Percentiles rank a stretch among this genome's conserved stretches.
Conservation (phyloP, 495 filamentous ascomycete species). For the Sporormia fimetaria region DNA sequence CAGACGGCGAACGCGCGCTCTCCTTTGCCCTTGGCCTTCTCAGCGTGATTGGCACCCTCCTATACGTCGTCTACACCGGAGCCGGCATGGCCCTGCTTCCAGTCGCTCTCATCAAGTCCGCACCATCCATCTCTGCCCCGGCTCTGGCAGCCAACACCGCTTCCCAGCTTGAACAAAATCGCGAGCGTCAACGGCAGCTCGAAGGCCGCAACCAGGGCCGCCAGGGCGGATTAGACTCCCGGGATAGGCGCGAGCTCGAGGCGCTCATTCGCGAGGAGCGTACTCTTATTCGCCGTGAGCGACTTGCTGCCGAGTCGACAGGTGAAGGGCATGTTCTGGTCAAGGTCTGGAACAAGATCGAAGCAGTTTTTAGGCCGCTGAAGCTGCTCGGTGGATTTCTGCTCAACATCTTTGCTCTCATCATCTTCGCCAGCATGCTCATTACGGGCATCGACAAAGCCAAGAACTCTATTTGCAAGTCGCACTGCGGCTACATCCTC, state of each 20-base stretch:
- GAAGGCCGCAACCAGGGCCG: slow-evolving; percentile 76
- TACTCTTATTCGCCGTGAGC: slow-evolving; percentile 79
- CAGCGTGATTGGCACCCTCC: slow-evolving; percentile 68
- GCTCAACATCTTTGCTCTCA: slow-evolving; percentile 54
- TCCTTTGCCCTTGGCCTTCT: slow-evolving; percentile 80
- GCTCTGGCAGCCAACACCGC: slow-evolving; percentile 62
- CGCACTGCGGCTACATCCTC: slow-evolving; percentile 87
- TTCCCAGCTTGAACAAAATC: slow-evolving; percentile 69
- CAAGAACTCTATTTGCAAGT: slow-evolving; percentile 84
- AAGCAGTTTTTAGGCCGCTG: slow-evolving; percentile 67
- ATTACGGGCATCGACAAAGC: slow-evolving; percentile 94
- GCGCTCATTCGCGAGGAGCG: slow-evolving; percentile 77
- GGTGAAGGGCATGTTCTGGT: slow-evolving; percentile 63
- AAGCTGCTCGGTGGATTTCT: slow-evolving; percentile 77
- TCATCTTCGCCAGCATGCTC: slow-evolving; percentile 85
- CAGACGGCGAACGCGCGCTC: slow-evolving; percentile 81
- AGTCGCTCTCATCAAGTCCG: slow-evolving; percentile 78
- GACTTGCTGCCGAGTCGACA: slow-evolving; percentile 67
- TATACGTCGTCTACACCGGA: slow-evolving; percentile 82
- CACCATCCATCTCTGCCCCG: slow-evolving; percentile 68
- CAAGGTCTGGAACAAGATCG: slow-evolving; percentile 61
- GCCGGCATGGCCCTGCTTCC: slow-evolving; percentile 82
- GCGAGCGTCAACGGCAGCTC: slow-evolving; percentile 81
- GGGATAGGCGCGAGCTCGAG: slow-evolving; percentile 82
- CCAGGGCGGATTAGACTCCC: slow-evolving; percentile 58